Conservation (phyloP, 2,329 filamentous ascomycete species). For the Neoscytalidium dimidiatum region DNA sequence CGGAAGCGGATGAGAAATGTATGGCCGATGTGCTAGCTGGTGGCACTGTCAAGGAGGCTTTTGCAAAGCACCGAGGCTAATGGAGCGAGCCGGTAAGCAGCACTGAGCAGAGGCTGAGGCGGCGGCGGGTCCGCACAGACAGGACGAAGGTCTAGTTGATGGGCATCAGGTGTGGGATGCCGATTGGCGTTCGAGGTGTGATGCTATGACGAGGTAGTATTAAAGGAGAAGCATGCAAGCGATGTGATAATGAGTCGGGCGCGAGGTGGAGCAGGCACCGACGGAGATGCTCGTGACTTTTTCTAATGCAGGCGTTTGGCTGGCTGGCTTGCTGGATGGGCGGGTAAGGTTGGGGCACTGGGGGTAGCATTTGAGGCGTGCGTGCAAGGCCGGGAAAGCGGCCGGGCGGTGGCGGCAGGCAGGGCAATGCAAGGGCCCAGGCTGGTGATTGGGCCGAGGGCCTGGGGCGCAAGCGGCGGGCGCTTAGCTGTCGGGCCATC, state of each 20-base stretch:
- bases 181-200: constrained; percentile 10
- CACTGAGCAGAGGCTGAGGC: background rate
- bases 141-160: background rate
- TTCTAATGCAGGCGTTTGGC: background rate
- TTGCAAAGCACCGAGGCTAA: constrained; percentile 54
- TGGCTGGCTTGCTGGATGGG: background rate
- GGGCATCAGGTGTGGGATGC: background rate
- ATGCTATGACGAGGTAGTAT: constrained; percentile 6
- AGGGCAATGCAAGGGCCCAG: background rate
- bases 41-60: constrained; percentile 65
- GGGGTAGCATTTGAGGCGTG: background rate
- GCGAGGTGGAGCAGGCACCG: constrained; percentile 5
- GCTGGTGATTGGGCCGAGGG: background rate
- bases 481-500: background rate
- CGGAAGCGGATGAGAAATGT: constrained; percentile 46
- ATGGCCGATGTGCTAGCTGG: constrained; percentile 63
- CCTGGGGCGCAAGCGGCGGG: background rate
- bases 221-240: constrained; percentile 5
- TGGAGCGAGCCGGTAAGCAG: background rate
- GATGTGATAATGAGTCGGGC: constrained; percentile 13
- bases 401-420: background rate
- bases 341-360: background rate
- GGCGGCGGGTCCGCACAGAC: background rate
- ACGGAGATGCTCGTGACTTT: constrained; percentile 12
- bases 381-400: constrained; percentile 9